Percentiles rank a stretch among this genome's conserved stretches.
phyloP scores from a whole-genome alignment of 352 stramenopile genomes.

The Globisporangium canariense region DNA sequence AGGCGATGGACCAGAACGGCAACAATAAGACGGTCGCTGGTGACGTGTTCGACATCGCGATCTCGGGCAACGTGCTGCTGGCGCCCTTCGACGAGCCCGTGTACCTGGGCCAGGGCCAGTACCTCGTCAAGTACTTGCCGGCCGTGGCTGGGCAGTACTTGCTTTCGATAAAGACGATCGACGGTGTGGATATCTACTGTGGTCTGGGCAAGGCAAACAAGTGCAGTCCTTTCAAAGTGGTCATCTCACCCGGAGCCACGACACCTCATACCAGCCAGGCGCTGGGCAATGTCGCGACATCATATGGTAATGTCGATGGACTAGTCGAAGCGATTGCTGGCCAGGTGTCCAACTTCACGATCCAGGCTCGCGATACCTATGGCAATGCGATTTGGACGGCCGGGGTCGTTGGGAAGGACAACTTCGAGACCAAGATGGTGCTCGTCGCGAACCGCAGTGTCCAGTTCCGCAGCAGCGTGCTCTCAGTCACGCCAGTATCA shows the following conservation, averaged over 20 bases:
- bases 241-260: slow-evolving; percentile 84
- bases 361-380: slow-evolving; percentile 95
- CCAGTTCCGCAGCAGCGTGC: slow-evolving; percentile 79
- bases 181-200: slow-evolving; percentile 95
- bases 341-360: slow-evolving; percentile 91
- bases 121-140: slow-evolving; percentile 87
- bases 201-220: slow-evolving; percentile 86
- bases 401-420: slow-evolving; percentile 36
- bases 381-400: slow-evolving; percentile 67
- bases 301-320: slow-evolving; percentile 76
- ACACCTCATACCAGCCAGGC: slow-evolving; percentile 88
- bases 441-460: slow-evolving; percentile 47
- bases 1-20: slow-evolving; percentile 90
- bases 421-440: slow-evolving; percentile 87
- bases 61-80: slow-evolving; percentile 43
- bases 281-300: slow-evolving; percentile 52
- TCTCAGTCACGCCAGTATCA: slow-evolving; percentile 27
- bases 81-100: slow-evolving; percentile 62
- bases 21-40: slow-evolving; percentile 89
- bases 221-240: slow-evolving; percentile 93
- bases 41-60: slow-evolving; percentile 72
- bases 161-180: slow-evolving; percentile 89
- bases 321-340: slow-evolving; percentile 91
- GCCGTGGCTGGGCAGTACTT: slow-evolving; percentile 84
- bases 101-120: slow-evolving; percentile 91